Conservation (phyloP, 441 rosid genomes). For the Euphorbia schlechtendalii region DNA sequence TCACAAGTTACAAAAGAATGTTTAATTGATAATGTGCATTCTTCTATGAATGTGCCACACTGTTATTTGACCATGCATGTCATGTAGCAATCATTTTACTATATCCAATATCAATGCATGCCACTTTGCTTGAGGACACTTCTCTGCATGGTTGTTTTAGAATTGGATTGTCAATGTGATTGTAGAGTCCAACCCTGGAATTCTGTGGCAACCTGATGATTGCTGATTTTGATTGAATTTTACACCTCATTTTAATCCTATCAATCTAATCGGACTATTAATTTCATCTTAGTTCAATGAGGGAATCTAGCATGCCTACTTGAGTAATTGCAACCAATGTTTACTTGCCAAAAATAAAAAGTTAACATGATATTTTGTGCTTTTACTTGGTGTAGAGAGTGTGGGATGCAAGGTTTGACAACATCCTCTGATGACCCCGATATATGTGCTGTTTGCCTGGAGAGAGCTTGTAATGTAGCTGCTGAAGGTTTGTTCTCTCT, state of each 20-base stretch:
- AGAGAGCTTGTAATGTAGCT: conserved; percentile 81
- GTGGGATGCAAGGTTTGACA: conserved; percentile 60
- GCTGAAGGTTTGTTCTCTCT: conserved; percentile 66
- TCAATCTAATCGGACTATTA: not conserved
- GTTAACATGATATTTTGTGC: conserved; percentile 17
- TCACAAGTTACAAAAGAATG: not conserved
- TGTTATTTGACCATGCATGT: not conserved
- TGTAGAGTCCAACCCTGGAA: not conserved
- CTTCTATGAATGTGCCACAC: not conserved
- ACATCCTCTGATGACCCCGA: conserved; percentile 63
- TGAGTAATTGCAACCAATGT: not conserved
- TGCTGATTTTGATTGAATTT: not conserved
- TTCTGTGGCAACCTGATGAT: not conserved
- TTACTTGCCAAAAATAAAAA: too few species aligned
- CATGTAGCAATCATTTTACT: not conserved
- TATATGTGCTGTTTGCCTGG: conserved; percentile 90
- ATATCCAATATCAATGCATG: not conserved
- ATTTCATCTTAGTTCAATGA: not conserved
- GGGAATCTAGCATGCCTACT: not conserved
- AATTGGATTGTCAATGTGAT: not conserved
- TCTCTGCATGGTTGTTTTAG: not conserved
- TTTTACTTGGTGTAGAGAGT: conserved; percentile 48
- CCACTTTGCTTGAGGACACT: not conserved
- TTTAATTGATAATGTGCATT: not conserved
- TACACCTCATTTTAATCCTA: not conserved